Conservation (phyloP, 2,329 filamentous ascomycete genomes). For the Exophiala calicioides region DNA sequence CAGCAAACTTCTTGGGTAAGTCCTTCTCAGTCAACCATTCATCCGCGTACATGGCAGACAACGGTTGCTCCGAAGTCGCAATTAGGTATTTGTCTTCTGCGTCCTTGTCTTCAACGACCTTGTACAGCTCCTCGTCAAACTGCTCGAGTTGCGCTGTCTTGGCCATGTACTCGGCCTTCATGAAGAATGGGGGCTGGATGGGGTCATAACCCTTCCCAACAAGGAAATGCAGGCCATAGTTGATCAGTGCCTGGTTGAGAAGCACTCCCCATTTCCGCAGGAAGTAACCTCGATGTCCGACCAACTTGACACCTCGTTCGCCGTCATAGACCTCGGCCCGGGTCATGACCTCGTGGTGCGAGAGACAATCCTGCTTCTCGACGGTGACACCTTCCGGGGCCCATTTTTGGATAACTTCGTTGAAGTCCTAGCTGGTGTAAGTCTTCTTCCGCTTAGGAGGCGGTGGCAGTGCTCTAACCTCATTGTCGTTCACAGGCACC, state of each 20-base stretch:
- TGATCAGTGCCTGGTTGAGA: constrained; percentile 88
- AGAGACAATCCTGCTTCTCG: constrained; percentile 76
- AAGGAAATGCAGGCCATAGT: constrained; percentile 91
- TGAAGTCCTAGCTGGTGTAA: constrained; percentile 64
- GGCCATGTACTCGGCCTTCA: constrained; percentile 93
- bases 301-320: constrained; percentile 88
- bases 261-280: constrained; percentile 86
- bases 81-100: constrained; percentile 82
- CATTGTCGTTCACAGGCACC: constrained; percentile 79
- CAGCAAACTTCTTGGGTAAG: constrained; percentile 87
- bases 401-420: constrained; percentile 75
- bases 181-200: constrained; percentile 87
- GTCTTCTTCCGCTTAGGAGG: background rate
- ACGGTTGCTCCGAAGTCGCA: constrained; percentile 90
- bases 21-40: constrained; percentile 88
- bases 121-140: constrained; percentile 98
- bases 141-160: constrained; percentile 97
- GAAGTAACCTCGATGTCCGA: constrained; percentile 93
- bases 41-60: constrained; percentile 87
- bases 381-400: constrained; percentile 71
- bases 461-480: constrained; percentile 50
- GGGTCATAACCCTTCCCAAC: constrained; percentile 77
- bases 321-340: constrained; percentile 89
- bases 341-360: constrained; percentile 91
- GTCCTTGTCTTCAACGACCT: constrained; percentile 81